phyloP scores from a whole-genome alignment of 2,329 filamentous ascomycete species.

The Neoarthrinium moseri region DNA sequence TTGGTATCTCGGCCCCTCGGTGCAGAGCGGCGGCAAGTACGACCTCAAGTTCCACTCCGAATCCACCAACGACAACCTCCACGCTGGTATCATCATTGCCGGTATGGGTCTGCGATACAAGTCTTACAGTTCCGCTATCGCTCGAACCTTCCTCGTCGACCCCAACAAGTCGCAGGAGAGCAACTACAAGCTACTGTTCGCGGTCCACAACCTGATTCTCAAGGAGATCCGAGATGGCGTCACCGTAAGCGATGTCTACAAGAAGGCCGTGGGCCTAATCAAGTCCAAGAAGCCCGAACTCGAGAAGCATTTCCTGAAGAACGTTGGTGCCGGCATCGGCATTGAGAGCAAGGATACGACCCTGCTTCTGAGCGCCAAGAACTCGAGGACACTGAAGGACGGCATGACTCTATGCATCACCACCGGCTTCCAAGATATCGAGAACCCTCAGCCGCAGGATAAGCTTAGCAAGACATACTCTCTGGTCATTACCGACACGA shows the following conservation, averaged over 20 bases:
- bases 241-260: constrained; percentile 84
- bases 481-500: constrained; percentile 86
- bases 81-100: constrained; percentile 90
- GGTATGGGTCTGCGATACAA: constrained; percentile 92
- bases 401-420: constrained; percentile 95
- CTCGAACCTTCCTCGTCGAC: constrained; percentile 92
- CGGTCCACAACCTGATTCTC: constrained; percentile 84
- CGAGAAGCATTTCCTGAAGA: constrained; percentile 92
- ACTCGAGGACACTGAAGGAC: constrained; percentile 77
- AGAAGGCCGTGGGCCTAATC: constrained; percentile 77
- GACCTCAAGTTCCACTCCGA: constrained; percentile 80
- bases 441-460: constrained; percentile 83
- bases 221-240: constrained; percentile 89
- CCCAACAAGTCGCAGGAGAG: constrained; percentile 94
- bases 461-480: constrained; percentile 89
- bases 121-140: constrained; percentile 90
- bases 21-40: constrained; percentile 95
- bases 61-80: constrained; percentile 77
- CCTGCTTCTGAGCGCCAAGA: constrained; percentile 84
- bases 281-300: constrained; percentile 91
- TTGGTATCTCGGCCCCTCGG: constrained; percentile 86
- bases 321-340: constrained; percentile 87
- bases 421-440: constrained; percentile 85
- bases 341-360: constrained; percentile 87
- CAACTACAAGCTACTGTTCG: constrained; percentile 86